These are phyloP conservation scores for Metschnikowia anglica DNA, from an alignment of 805 yeast genomes.

Conservation along the genomic window DNA sequence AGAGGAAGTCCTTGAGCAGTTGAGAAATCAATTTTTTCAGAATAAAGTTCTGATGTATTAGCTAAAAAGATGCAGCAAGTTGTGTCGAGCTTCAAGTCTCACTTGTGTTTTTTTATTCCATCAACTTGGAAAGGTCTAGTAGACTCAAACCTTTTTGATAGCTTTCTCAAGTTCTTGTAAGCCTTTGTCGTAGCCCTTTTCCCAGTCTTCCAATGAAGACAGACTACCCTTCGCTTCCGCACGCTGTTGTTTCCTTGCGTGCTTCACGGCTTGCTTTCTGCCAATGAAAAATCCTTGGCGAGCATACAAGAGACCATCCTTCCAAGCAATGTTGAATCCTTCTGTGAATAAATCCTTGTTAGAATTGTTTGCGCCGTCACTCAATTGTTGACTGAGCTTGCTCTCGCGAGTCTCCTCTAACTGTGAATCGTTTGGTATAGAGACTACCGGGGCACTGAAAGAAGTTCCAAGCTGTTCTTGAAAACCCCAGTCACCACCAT, in stretches of 20 bases:
- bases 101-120: too few species aligned
- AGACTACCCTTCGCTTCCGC: constrained; percentile 52
- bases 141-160: not conserved
- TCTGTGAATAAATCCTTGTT: constrained; percentile 80
- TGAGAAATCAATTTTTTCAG: too few species aligned
- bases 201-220: constrained; percentile 79
- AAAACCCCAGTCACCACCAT: constrained; percentile 97
- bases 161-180: constrained; percentile 35
- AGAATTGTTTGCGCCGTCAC: constrained; percentile 51
- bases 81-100: too few species aligned
- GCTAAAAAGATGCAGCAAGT: too few species aligned
- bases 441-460: constrained; percentile 23
- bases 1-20: too few species aligned
- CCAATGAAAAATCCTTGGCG: constrained; percentile 72
- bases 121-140: too few species aligned
- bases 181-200: constrained; percentile 77
- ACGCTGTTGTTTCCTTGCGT: constrained; percentile 65
- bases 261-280: constrained; percentile 53
- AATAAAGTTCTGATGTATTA: too few species aligned
- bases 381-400: constrained; percentile 27
- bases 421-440: constrained; percentile 41
- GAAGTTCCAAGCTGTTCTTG: constrained; percentile 62
- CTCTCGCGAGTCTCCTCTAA: constrained; percentile 39
- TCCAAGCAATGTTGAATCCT: constrained; percentile 75
- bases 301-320: constrained; percentile 66